phyloP scores from a whole-genome alignment of 192 early-diverging fungal species.

The Gamsiella multidivaricata region DNA sequence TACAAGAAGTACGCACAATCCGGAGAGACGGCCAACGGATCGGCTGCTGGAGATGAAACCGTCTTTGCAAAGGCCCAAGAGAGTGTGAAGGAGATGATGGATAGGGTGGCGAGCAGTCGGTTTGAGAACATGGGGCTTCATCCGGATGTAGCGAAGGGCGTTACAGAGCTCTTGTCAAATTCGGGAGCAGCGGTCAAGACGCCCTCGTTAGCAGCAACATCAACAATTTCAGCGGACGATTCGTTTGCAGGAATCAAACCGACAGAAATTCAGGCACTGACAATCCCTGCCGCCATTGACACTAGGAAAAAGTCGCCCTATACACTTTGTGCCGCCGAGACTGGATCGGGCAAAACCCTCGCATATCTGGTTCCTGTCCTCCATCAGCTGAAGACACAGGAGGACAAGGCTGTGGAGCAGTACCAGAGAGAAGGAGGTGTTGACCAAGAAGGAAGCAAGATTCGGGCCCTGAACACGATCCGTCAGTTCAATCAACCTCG shows the following conservation, averaged over 20 bases:
- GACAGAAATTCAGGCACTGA: constrained; percentile 87
- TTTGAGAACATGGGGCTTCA: constrained; percentile 77
- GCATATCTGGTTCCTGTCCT: constrained; percentile 88
- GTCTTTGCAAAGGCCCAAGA: constrained; percentile 42
- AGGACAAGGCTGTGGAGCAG: constrained; percentile 56
- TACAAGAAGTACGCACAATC: constrained; percentile 25
- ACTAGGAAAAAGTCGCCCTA: constrained; percentile 43
- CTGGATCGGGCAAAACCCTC: constrained; percentile 92
- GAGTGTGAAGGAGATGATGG: constrained; percentile 32
- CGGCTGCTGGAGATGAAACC: not conserved
- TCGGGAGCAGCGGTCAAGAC: constrained; percentile 1
- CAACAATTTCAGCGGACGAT: not conserved
- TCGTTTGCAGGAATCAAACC: constrained; percentile 62
- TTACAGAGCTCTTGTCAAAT: constrained; percentile 45
- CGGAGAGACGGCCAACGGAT: not conserved
- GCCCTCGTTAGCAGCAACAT: not conserved
- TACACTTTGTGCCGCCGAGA: constrained; percentile 87
- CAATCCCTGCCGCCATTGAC: constrained; percentile 77
- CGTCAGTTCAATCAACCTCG: constrained; percentile 81
- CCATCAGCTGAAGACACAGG: constrained; percentile 76
- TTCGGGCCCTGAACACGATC: constrained; percentile 44
- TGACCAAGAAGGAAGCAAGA: constrained; percentile 29
- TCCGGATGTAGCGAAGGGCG: constrained; percentile 63
- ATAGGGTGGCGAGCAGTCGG: constrained; percentile 29
- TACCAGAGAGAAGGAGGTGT: constrained; percentile 24